Conservation (phyloP, 2,329 filamentous ascomycete species). For the Pseudocercospora fuligena region DNA sequence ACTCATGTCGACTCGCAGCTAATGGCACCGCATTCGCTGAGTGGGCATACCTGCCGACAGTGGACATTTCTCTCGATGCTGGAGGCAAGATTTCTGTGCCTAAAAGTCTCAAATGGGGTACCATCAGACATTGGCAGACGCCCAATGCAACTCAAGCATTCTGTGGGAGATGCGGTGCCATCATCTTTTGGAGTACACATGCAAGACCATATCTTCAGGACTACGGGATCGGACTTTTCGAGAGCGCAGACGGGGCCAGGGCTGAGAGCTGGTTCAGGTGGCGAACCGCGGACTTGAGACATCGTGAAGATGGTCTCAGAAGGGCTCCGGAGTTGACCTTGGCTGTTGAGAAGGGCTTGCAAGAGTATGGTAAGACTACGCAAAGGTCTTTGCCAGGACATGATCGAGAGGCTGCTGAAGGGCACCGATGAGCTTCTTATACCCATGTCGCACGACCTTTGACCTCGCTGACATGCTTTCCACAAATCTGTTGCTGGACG, state of each 20-base stretch:
- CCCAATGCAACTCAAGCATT: slow-evolving; percentile 64
- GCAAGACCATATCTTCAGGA: slow-evolving; percentile 63
- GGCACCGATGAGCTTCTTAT: neutral
- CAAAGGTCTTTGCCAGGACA: neutral
- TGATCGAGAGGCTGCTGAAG: neutral
- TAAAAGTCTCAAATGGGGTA: slow-evolving; percentile 44
- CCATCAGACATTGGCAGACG: slow-evolving; percentile 59
- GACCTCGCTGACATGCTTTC: too few species aligned
- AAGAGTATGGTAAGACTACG: slow-evolving; percentile 24
- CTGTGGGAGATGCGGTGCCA: slow-evolving; percentile 66
- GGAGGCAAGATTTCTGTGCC: slow-evolving; percentile 27
- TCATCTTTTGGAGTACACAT: slow-evolving; percentile 64
- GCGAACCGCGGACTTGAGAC: slow-evolving; percentile 63
- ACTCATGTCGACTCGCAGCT: slow-evolving; percentile 60
- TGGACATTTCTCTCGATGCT: slow-evolving; percentile 55
- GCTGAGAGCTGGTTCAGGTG: slow-evolving; percentile 66
- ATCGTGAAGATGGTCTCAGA: slow-evolving; percentile 57
- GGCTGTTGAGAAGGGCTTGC: slow-evolving; percentile 30
- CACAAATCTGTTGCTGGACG: too few species aligned
- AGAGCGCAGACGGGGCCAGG: slow-evolving; percentile 56
- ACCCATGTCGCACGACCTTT: too few species aligned
- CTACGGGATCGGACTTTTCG: slow-evolving; percentile 63
- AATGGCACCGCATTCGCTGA: slow-evolving; percentile 67
- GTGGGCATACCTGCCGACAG: slow-evolving; percentile 67
- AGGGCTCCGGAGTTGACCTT: slow-evolving; percentile 27